These are phyloP conservation scores for Luvunga scandens DNA, from an alignment of 345 rosid genomes.

Conservation along the genomic window DNA sequence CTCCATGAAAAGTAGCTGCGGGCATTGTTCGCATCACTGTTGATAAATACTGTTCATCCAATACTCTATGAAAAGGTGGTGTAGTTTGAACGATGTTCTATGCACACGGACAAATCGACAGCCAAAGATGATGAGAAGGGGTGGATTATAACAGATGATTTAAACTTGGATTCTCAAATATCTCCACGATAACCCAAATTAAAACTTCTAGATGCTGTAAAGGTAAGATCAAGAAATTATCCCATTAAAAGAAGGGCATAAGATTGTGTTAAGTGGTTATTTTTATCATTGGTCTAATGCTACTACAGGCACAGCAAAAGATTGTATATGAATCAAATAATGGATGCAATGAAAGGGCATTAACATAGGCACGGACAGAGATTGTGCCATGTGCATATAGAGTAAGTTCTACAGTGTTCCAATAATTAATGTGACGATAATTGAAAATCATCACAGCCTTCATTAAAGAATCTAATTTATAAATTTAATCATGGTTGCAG, in stretches of 20 bases:
- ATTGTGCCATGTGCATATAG: conserved; percentile 66
- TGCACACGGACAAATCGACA: too few species aligned
- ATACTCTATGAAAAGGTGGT: too few species aligned
- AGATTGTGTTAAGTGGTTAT: background rate
- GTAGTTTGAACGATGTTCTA: too few species aligned
- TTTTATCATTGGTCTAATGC: background rate
- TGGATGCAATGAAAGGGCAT: conserved; percentile 37
- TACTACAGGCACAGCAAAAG: conserved; percentile 63
- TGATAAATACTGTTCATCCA: too few species aligned
- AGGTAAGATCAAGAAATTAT: conserved; percentile 33
- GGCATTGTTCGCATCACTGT: too few species aligned
- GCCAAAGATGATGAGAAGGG: too few species aligned
- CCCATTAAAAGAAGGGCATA: background rate
- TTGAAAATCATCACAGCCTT: background rate
- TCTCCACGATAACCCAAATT: conserved; percentile 56
- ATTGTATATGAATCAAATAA: conserved; percentile 43
- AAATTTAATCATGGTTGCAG: too few species aligned
- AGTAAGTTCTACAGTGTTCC: conserved; percentile 30
- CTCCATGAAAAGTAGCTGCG: too few species aligned
- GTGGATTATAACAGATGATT: too few species aligned
- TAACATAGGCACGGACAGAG: conserved; percentile 78
- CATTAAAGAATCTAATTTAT: background rate
- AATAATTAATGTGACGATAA: background rate
- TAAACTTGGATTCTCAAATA: conserved; percentile 71
- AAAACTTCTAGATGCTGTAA: conserved; percentile 37